phyloP scores from a whole-genome alignment of 108 stramenopile genomes.

The Pseudonitzschia multiseries region DNA sequence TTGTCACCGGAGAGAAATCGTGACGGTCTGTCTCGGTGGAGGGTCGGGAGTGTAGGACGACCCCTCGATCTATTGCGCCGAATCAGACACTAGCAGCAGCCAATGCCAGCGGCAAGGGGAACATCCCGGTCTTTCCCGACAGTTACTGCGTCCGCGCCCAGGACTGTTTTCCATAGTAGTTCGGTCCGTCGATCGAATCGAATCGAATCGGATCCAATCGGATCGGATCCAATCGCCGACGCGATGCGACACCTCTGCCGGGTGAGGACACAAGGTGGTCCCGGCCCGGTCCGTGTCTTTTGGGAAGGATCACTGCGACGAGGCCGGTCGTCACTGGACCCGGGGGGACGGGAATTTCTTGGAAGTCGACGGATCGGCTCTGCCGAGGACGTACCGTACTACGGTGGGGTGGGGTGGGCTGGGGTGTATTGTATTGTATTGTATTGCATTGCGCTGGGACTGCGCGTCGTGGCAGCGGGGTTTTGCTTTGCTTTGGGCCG shows the following conservation, averaged over 20 bases:
- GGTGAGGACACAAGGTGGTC: background rate
- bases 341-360: conserved; percentile 14
- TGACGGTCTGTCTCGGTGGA: background rate
- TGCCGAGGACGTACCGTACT: too few relatives aligned
- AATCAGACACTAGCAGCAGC: background rate
- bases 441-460: background rate
- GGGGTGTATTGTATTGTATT: too few relatives aligned
- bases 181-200: too few relatives aligned
- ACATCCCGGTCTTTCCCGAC: background rate
- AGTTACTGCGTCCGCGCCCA: background rate
- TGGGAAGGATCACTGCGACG: conserved; percentile 2
- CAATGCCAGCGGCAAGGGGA: background rate
- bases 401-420: conserved; percentile 11
- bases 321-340: conserved; percentile 3
- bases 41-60: conserved; percentile 5
- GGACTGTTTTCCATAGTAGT: too few relatives aligned
- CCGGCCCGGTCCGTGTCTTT: conserved; percentile 6
- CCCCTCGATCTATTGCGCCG: background rate
- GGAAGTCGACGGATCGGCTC: conserved; percentile 4
- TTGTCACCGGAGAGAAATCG: background rate
- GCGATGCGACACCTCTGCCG: background rate
- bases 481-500: conserved; percentile 9
- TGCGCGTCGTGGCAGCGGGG: background rate
- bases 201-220: background rate
- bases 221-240: background rate